These are phyloP conservation scores for Eimeria acervulina DNA, from an alignment of 169 alveolate species.

Conservation along the genomic window DNA sequence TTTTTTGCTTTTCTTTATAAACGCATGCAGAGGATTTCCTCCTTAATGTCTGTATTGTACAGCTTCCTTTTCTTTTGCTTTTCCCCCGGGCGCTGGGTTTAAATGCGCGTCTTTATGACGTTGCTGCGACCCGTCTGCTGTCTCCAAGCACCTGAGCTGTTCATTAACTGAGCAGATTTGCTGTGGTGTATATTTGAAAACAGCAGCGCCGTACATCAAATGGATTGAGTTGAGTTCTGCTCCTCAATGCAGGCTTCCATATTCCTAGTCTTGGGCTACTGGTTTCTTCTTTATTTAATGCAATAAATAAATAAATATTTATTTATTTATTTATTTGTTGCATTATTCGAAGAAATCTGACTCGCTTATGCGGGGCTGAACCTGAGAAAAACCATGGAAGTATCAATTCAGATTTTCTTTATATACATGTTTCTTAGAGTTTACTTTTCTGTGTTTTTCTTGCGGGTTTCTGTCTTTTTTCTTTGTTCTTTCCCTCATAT, in stretches of 20 bases:
- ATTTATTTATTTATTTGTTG: too few species aligned
- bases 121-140: constrained; percentile 74
- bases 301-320: too few species aligned
- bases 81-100: constrained; percentile 58
- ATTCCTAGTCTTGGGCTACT: constrained; percentile 79
- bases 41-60: too few species aligned
- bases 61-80: not conserved
- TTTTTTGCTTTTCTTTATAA: too few species aligned
- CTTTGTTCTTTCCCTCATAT: not conserved
- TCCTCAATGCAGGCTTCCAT: constrained; percentile 77
- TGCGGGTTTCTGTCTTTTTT: not conserved
- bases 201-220: constrained; percentile 71
- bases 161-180: not conserved
- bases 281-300: not conserved
- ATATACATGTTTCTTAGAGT: too few species aligned
- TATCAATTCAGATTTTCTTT: not conserved
- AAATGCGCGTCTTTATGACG: not conserved
- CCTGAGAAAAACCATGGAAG: constrained; percentile 82
- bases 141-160: constrained; percentile 21
- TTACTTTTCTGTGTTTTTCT: not conserved
- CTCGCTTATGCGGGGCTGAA: constrained; percentile 74
- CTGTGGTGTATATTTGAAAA: constrained; percentile 69
- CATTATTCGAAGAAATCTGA: not conserved
- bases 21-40: not conserved
- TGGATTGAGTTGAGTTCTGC: constrained; percentile 76